Conservation (phyloP, 2,329 filamentous ascomycete genomes). For the Fusarium haematococcum region DNA sequence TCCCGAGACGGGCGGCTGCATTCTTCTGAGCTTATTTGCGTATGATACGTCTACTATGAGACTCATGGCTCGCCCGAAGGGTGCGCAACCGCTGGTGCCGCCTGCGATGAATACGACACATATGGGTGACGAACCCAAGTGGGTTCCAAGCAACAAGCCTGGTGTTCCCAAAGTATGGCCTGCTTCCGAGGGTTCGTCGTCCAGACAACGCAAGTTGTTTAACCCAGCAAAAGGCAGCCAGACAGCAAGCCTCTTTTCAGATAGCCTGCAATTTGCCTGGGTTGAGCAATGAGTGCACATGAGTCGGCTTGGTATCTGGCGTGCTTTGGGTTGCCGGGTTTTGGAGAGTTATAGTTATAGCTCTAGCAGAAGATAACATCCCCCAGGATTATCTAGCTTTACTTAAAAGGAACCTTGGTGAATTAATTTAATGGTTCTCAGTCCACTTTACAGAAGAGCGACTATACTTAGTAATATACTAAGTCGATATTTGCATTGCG, state of each 20-base stretch:
- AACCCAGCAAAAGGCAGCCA: not conserved
- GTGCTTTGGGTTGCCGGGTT: no score
- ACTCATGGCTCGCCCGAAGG: not conserved
- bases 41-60: constrained; percentile 7
- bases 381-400: no score
- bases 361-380: no score
- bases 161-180: constrained; percentile 2
- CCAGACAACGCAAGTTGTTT: not conserved
- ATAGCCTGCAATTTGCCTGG: not conserved
- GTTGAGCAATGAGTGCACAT: not conserved
- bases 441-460: no score
- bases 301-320: not conserved
- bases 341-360: no score
- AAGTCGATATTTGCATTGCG: no score
- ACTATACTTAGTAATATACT: no score
- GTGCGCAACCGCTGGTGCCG: not conserved
- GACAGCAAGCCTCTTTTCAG: not conserved
- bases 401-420: no score
- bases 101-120: constrained; percentile 8
- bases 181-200: not conserved
- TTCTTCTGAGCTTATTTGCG: constrained; percentile 22
- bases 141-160: not conserved
- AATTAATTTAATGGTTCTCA: no score
- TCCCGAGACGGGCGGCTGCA: constrained; percentile 5
- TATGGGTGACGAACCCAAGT: constrained; percentile 6